Conservation (phyloP, 345 rosid species). For the Eutrema yunnanense region DNA sequence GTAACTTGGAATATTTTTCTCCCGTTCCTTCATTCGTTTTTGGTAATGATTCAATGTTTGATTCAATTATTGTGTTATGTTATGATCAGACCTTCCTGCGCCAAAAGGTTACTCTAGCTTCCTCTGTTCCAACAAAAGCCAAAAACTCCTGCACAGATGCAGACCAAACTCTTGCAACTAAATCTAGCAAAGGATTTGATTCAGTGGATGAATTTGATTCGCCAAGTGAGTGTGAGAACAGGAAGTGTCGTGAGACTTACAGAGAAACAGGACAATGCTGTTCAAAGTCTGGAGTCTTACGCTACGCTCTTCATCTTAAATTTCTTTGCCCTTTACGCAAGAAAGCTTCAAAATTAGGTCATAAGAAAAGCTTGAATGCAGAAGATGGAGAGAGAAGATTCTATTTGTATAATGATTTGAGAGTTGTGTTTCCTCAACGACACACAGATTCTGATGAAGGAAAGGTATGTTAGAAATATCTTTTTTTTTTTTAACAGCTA, state of each 20-base stretch:
- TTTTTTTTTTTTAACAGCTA: neutral
- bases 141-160: neutral
- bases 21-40: neutral
- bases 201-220: slow-evolving; percentile 7
- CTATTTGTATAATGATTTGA: slow-evolving; percentile 70
- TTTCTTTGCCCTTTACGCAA: slow-evolving; percentile 64
- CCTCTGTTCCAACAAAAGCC: slow-evolving; percentile 40
- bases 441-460: slow-evolving; percentile 93
- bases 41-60: neutral
- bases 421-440: slow-evolving; percentile 84
- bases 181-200: slow-evolving; percentile 21
- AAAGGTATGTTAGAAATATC: slow-evolving; percentile 45
- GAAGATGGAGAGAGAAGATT: slow-evolving; percentile 47
- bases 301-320: slow-evolving; percentile 87
- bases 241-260: slow-evolving; percentile 26
- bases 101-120: slow-evolving; percentile 65
- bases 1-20: slow-evolving; percentile 8
- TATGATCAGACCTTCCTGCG: slow-evolving; percentile 68
- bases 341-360: slow-evolving; percentile 40
- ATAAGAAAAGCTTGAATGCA: slow-evolving; percentile 27
- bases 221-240: slow-evolving; percentile 9
- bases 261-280: slow-evolving; percentile 27
- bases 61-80: neutral
- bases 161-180: neutral
- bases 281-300: slow-evolving; percentile 61